Base-by-base conservation (phyloP, 1,284 basidiomycete genomes). In the Pulchroboletus neoregius region DNA sequence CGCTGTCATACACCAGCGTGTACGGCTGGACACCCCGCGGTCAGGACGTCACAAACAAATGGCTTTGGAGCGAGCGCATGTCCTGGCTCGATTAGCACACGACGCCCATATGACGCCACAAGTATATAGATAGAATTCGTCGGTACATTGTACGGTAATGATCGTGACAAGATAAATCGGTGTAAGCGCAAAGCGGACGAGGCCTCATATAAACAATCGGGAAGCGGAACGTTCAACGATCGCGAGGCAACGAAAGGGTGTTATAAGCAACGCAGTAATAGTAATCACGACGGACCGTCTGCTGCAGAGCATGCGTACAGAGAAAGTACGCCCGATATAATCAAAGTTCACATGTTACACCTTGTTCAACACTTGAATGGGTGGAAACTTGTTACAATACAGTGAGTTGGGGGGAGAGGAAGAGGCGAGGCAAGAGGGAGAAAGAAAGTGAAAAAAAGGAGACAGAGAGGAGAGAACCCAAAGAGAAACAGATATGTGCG, bases 341-440 rank as follows among this genome's bases (percentile, higher is more conserved):
- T 68, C 72, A 72, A 67, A 71, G 71, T 75, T 71, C 71, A 64
- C 54, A 66, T 66, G 56, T 65, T 68, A 69, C 62, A 71, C 64
- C 68, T 67, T 60, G 66, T 73, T 79, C 73, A 75, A 78, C 73
- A 76, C 68, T 74, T 74, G 70, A 73, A 73, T 66, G 70, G 71
- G 68, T 62, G 63, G 62, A 68, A 71, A 78, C 76, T 74, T 81
- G 78, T 73, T 85, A 86, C 82, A 86, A 82, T 85, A 86, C 84
- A 87, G 74, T 82, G 78, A 76, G 78, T 63, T 70, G 67, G 57
- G 38, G 58, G 51, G 53, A 60, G 64, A 61, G 61, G 60, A 57
- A 51, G 42, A 50, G 42, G 46, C 39, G 43, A 47, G 50, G 22
- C 48, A 51, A 48, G 57, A 58, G 60, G 41, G 49, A 58, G 60